These are phyloP conservation scores for Sphaerulina populicola DNA, from an alignment of 2,329 filamentous ascomycete species.

Conservation along the genomic window DNA sequence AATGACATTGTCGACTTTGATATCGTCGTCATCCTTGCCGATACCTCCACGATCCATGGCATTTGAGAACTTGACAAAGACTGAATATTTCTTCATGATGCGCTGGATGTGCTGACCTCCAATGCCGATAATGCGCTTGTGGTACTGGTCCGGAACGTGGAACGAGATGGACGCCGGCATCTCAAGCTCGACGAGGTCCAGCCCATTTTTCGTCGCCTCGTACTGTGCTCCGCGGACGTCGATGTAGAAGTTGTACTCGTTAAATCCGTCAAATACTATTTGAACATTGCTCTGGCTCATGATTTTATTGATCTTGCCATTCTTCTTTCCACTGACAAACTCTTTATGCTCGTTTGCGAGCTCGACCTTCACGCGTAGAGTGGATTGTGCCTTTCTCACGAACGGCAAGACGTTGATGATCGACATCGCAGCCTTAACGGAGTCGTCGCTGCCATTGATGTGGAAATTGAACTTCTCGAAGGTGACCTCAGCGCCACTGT, in stretches of 20 bases:
- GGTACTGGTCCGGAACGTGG: conserved; percentile 97
- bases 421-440: conserved; percentile 88
- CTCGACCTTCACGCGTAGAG: conserved; percentile 96
- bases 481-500: conserved; percentile 86
- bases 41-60: conserved; percentile 94
- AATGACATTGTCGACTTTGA: conserved; percentile 98
- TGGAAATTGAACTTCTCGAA: conserved; percentile 93
- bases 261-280: conserved; percentile 98
- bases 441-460: conserved; percentile 90
- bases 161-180: conserved; percentile 99
- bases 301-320: conserved; percentile 99
- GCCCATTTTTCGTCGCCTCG: conserved; percentile 85
- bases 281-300: conserved; percentile 99
- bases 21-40: conserved; percentile 92
- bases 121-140: conserved; percentile 98
- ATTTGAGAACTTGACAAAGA: conserved; percentile 99
- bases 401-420: conserved; percentile 90
- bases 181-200: conserved; percentile 92
- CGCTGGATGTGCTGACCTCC: conserved; percentile 97
- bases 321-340: conserved; percentile 98
- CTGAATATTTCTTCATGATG: conserved; percentile 99
- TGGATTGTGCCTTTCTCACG: conserved; percentile 76
- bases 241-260: conserved; percentile 99
- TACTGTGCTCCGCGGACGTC: conserved; percentile 90
- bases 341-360: conserved; percentile 99